A percentile compares a stretch with the other conserved stretches of the same genome.
Conservation (phyloP, 495 filamentous ascomycete genomes). For the Penicillium robsamsonii region DNA sequence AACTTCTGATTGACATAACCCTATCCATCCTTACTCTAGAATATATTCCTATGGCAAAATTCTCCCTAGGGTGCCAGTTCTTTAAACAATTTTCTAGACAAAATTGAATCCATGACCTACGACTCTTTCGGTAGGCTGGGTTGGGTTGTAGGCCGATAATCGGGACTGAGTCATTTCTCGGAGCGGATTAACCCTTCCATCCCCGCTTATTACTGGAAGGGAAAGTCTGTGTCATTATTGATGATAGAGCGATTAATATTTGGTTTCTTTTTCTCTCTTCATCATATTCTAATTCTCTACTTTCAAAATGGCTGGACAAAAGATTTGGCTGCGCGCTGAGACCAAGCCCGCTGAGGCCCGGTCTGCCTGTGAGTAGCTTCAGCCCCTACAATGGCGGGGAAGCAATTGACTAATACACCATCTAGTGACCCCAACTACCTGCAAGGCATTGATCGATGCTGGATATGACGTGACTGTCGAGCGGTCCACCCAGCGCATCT, state of each 20-base stretch:
- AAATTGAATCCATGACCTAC: background rate
- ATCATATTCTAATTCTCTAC: conserved; percentile 12
- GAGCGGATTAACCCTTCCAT: conserved; percentile 36
- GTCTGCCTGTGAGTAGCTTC: conserved; percentile 41
- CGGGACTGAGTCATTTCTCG: conserved; percentile 35
- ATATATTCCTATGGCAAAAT: background rate
- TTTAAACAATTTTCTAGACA: background rate
- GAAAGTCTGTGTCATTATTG: conserved; percentile 35
- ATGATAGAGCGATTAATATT: conserved; percentile 10
- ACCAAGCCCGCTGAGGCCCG: conserved; percentile 51
- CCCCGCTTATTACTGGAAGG: conserved; percentile 36
- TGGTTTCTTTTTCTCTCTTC: conserved; percentile 5
- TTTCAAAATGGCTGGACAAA: conserved; percentile 40
- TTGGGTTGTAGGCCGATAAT: conserved; percentile 14
- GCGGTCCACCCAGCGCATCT: conserved; percentile 76
- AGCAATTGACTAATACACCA: conserved; percentile 8
- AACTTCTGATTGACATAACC: background rate
- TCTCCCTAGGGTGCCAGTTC: background rate
- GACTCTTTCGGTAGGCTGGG: background rate
- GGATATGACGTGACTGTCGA: conserved; percentile 86
- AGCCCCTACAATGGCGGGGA: conserved; percentile 12
- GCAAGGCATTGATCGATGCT: conserved; percentile 75
- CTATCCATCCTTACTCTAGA: background rate
- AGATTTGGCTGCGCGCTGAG: conserved; percentile 51
- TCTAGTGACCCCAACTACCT: conserved; percentile 63